Base-by-base conservation (phyloP, 768 basidiomycete genomes). In the Rhizopogon rudus region DNA sequence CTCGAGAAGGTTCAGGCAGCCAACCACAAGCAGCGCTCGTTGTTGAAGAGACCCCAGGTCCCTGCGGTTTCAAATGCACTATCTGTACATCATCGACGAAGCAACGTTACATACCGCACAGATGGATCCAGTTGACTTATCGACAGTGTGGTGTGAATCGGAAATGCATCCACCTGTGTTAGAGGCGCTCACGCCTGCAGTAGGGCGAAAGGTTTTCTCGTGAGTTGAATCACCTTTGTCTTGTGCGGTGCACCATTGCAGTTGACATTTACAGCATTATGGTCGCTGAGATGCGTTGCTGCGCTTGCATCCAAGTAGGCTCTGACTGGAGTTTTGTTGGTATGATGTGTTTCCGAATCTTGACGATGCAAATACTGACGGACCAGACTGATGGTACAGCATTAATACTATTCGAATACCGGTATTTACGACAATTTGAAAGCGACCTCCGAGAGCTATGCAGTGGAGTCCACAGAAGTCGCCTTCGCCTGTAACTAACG, bases 221-320 rank as follows among this genome's bases (percentile, higher is more conserved):
- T 74, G 72, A 14, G 33, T 61, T 29, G 22, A 16, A 5, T 33
- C 35, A n/a, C n/a, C 40, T 17, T 17, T 7, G 16, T n/a, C 6
- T 40, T 40, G n/a, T 6, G 40, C 40, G 2, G n/a, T 40, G 6
- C 40, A n/a, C 16, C n/a, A 17, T 6, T n/a, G 40, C 16, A 1
- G 16, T n/a, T 40, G 16, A 40, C 6, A n/a, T 40, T n/a, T 3
- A 78, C 75, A 0, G 76, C 67, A 53, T 79, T 80, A 60, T 82
- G 80, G 60, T 82, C 78, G 59, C 78, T 80, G 0, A 80, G 73
- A 57, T 82, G 81, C 0, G 80, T 82, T 0, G 72, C 75, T 0
- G 69, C 68, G 33, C 70, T 71, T 6, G 72, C 67, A 25, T 72
- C 69, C 51, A 63, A 35, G 50, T 56, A n/a, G 37, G 48, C 25